Evolutionary conservation across 1,284 basidiomycete genomes (phyloP), one percentile per base, ranked within the genome.

Genomic region (Apiotrichum veenhuisii): DNA sequence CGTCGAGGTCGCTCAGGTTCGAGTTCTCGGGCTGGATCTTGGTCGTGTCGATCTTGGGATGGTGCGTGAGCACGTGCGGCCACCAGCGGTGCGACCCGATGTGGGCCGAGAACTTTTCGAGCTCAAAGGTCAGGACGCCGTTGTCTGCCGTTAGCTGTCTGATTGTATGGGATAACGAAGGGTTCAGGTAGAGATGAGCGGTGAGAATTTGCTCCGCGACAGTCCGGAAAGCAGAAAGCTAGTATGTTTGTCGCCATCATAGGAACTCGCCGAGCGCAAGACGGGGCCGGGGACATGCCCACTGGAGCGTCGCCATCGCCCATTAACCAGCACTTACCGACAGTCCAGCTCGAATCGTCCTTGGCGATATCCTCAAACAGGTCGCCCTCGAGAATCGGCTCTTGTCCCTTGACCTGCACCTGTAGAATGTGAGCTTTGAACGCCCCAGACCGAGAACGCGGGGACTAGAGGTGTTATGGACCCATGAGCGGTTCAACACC

Each of bases 1-100:
- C 88, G 69, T 98, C 96, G 33, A 99, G 82, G 69, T 99, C 96
- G 69, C 91, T 90, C 54, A 99, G 81, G 73, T 96, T 96, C 69
- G 93, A 94, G 74, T 96, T 95, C 68, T 89, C 87, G 0, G 96
- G 96, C 64, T 89, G 86, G 66, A 99, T 97, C 81, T 98, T 98
- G 50, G 84, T 89, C 14, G 94, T 98, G 73, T 98, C 91, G 80
- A 98, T 89, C 81, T 93, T 96, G 12, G 96, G 93, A 69, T 97
- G 91, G 71, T 94, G 89, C 2, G 87, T 89, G 58, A 98, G 80
- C 60, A 98, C 89, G 73, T 98, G 93, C 72, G 92, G 90, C 96
- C 96, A 99, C 96, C 96, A 98, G 55, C 89, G 85, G 76, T 70
- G 68, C 1, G 67, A 64, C 18, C 64, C 54, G 45, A 74, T 69